Percentiles rank a stretch among this genome's conserved stretches.
Conservation (phyloP, 192 early-diverging fungal genomes). For the Ambispora gerdemannii region DNA sequence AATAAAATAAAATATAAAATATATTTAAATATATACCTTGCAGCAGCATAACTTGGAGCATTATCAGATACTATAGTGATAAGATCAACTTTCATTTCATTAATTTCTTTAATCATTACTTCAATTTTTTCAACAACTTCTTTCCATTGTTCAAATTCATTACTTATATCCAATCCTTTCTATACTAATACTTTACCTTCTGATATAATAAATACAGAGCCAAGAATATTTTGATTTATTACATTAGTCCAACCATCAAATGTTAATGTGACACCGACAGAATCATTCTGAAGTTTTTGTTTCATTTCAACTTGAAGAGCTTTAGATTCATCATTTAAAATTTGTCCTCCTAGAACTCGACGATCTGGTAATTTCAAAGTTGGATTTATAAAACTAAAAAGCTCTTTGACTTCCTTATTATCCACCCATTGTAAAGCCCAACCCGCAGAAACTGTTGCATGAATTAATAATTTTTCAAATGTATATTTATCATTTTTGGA, state of each 20-base stretch:
- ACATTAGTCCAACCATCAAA: neutral
- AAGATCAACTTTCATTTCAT: neutral
- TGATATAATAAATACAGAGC: neutral
- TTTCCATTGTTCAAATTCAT: neutral
- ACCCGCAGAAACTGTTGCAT: neutral
- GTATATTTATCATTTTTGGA: neutral
- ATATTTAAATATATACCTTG: too few species aligned
- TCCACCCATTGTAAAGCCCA: neutral
- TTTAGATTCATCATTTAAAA: neutral
- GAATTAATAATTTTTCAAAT: neutral
- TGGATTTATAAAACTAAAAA: neutral
- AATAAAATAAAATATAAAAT: too few species aligned
- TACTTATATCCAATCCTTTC: neutral
- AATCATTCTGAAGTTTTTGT: too few species aligned
- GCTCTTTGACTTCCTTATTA: neutral
- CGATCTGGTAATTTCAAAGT: neutral
- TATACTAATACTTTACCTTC: neutral
- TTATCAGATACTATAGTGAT: neutral
- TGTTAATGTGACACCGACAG: neutral
- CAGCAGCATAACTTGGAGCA: too few species aligned
- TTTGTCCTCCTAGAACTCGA: neutral
- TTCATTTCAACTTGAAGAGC: too few species aligned
- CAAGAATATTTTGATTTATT: neutral
- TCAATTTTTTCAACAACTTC: neutral
- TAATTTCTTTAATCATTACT: neutral